Evolutionary conservation across 805 yeast genomes (phyloP), one percentile per base, ranked within the genome.

Genomic region (Candida dendrica): DNA sequence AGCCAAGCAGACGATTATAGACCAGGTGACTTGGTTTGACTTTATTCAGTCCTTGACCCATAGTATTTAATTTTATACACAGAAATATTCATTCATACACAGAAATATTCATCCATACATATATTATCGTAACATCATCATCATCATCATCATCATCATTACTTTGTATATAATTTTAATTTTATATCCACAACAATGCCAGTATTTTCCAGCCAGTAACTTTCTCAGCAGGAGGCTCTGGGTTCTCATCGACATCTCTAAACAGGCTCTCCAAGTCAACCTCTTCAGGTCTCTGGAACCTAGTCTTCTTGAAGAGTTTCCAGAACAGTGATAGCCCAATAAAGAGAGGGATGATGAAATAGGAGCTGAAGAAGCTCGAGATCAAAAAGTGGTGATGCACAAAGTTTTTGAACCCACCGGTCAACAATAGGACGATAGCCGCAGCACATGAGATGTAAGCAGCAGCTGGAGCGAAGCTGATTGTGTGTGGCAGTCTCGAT

Each of bases 201-300:
- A 38, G 14, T 3, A 38, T n/a, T 13, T n/a, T 38, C 40, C 40
- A 38, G 10, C 40, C 40, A 31, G 16, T 38, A 11, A 38, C 5
- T 5, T 20, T 19, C 16, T 38, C 40, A 10, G 22, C 9, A 15
- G 40, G 36, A 13, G 40, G 51, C 38, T 55, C 59, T 9, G 59
- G 59, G 38, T 50, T 48, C 20, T 45, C 50, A 18, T 39, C 44
- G 18, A 52, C 53, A 40, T 58, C 60, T 40, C 42, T 39, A 39
- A 58, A 58, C 31, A 58, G 46, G 5, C 52, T 31, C 16, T 30
- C 45, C 17, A 72, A 60, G 55, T 72, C 75, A 31, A 64, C 68
- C 42, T 71, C 64, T 16, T 46, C 39, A 2, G 70, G 54, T 35
- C 49, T 53, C 42, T 63, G 48, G 37, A 60, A 47, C 39, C 47